Evolutionary conservation across 148 eudicot genomes (phyloP), one percentile per base, ranked within the genome.

Genomic region (Bassia scoparia): DNA sequence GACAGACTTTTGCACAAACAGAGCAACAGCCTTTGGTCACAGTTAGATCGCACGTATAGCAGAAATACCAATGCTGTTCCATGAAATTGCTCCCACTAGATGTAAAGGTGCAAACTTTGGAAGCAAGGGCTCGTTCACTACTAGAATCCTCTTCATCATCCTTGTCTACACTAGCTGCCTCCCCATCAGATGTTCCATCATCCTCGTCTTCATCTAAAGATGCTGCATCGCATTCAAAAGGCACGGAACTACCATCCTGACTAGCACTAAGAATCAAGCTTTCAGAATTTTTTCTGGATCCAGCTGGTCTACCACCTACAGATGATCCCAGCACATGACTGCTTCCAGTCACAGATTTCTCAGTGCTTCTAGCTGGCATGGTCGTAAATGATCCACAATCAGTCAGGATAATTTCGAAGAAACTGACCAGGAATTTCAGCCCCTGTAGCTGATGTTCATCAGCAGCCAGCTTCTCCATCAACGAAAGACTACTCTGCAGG

Each of bases 51-150:
- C 99, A 96, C 33, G 99, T 96, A 82, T 96, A 96, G 76, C 99
- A 96, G 74, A 96, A 96, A 74, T 96, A 96, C 99, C 99, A 96
- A 74, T 96, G 99, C 41, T 96, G 99, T 72, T 96, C 99, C 99
- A 92, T 90, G 80, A 92, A 96, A 83, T 92, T 96, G 86, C 97
- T 96, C 63, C 99, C 99, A 78, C 99, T 96, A 73, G 99, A 96
- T 60, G 99, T 96, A 78, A 96, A 96, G 37, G 97, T 92, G 77
- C 99, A 96, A 80, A 96, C 97, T 84, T 92, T 96, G 69, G 97
- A 90, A 78, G 99, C 97, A 81, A 96, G 97, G 68, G 89, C 84
- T 61, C 82, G 89, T 75, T 96, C 99, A 85, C 96, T 86, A 72
- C 86, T 92, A 70, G 86, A 77, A 81, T 92, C 99, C 74, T 92